Base-by-base conservation (phyloP, 768 basidiomycete genomes). In the Boletales sp. region DNA sequence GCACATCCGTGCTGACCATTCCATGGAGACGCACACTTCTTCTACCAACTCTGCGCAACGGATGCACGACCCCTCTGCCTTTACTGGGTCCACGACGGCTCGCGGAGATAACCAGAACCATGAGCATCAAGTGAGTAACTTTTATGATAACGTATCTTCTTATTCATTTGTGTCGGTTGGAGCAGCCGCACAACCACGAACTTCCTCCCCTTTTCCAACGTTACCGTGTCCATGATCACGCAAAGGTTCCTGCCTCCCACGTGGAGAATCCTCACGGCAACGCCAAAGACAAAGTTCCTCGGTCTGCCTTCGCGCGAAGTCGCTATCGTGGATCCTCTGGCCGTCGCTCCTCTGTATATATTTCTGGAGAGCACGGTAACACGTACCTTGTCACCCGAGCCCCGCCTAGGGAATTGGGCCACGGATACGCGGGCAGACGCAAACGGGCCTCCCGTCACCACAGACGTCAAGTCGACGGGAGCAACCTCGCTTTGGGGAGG, bases 401-500 rank as follows among this genome's bases (percentile, higher is more conserved):
- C 3, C 46, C 39, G 13, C 30, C 29, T 5, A 40, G 40, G 12
- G 14, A 37, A 18, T 15, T 11, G 18, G 47, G 12, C 10, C 9
- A 31, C 15, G 40, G 27, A 3, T 8, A n/a, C 15, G 18, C 18
- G 21, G 41, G 24, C 29, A 17, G 19, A 17, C 45, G 13, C 4
- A 41, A 21, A 18, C 44, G 13, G 10, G 17, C 36, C 2, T 42
- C 51, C 15, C 48, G 45, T 40, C 12, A 40, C 1, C 8, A 43
- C 27, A 51, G 55, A 8, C 59, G 48, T 47, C 56, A 53, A 31
- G 36, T 29, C 31, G 45, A 45, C n/a, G 61, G 48, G 40, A 50
- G 43, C 27, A 49, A 45, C 10, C 66, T 68, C 3, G 72, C 68
- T 8, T 61, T 69, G 8, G 81, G 83, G 5, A 68, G 50, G 4